Base-by-base conservation (phyloP, 225 moss, liverwort and hornwort genomes). In the Marchantia paleacea region DNA sequence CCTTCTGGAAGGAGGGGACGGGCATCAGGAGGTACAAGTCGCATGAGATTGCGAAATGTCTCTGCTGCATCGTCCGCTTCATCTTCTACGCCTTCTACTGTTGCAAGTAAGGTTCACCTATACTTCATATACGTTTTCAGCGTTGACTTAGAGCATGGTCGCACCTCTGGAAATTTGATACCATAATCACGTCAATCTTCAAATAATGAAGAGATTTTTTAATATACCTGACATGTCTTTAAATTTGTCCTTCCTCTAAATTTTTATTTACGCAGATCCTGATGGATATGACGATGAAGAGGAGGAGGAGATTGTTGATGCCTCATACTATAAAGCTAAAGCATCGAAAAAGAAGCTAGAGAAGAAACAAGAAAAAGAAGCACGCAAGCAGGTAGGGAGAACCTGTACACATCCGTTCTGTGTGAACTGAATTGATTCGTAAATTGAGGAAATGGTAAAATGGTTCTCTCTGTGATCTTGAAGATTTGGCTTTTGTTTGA, bases 351-450 rank as follows among this genome's bases (percentile, higher is more conserved):
- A 93, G 84, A 96, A 96, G 85, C 80, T 87, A 63, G 80, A 75
- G 16, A 94, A 86, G 78, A 96, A 94, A 85, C 91, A 92, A 79
- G 94, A 94, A 86, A 93, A 83, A 83, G 96, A 96, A 81, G 88
- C 91, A 73, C 94, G 92, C 39, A 90, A 91, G 24, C 89, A 97
- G 96, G 95, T 96, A 75, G 49, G 11, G 29, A 14, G 16, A 18
- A 12, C 25, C 12, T 52, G 62, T 24, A 71, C 51, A 10, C 20
- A 1, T 25, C 74, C 0, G 54, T 75, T 49, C 29, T 31, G 52
- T 73, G 50, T 24, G 72, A 52, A 51, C 15, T 69, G 18, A 31
- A 69, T 69, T 18, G 3, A 31, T 61, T 61, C 61, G 61, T 67
- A 10, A 28, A 0, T 67, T 72, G 3, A 18, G 25, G 2, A 49